Conservation (phyloP, 345 rosid species). For the Abelmoschus esculentus region DNA sequence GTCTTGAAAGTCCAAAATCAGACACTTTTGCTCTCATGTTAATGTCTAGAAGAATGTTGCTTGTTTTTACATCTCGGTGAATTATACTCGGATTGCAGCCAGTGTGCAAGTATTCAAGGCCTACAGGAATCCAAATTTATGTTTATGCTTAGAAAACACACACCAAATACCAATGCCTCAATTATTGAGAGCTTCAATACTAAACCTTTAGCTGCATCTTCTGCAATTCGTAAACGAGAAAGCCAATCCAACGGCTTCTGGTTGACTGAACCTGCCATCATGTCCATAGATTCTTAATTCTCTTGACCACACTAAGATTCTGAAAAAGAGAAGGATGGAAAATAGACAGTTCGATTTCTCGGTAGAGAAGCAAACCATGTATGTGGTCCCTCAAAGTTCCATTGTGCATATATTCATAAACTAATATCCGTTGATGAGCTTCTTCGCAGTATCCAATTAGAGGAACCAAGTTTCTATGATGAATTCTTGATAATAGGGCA, state of each 20-base stretch:
- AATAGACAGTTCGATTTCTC: not conserved
- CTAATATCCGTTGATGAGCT: conserved; percentile 57
- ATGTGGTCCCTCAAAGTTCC: conserved; percentile 82
- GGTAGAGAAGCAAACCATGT: conserved; percentile 38
- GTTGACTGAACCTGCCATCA: conserved; percentile 48
- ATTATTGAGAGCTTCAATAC: conserved; percentile 3
- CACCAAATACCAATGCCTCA: not conserved
- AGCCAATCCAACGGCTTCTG: conserved; percentile 64
- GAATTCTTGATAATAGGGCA: conserved; percentile 90
- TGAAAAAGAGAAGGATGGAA: conserved; percentile 7
- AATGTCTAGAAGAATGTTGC: conserved; percentile 83
- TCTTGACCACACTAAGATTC: not conserved
- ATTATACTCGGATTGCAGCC: conserved; percentile 96
- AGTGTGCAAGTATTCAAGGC: conserved; percentile 92
- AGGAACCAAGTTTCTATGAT: conserved; percentile 94
- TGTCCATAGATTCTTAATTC: not conserved
- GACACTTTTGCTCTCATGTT: conserved; percentile 97
- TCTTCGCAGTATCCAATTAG: conserved; percentile 93
- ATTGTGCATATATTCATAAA: conserved; percentile 96
- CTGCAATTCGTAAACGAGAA: conserved; percentile 69
- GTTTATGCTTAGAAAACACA: conserved; percentile 15
- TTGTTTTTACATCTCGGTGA: conserved; percentile 92
- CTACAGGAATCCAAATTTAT: conserved; percentile 43
- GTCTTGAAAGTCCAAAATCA: conserved; percentile 95
- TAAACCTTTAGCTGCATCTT: conserved; percentile 93